phyloP scores from a whole-genome alignment of 768 basidiomycete genomes.

The Boletellus emodensis region DNA sequence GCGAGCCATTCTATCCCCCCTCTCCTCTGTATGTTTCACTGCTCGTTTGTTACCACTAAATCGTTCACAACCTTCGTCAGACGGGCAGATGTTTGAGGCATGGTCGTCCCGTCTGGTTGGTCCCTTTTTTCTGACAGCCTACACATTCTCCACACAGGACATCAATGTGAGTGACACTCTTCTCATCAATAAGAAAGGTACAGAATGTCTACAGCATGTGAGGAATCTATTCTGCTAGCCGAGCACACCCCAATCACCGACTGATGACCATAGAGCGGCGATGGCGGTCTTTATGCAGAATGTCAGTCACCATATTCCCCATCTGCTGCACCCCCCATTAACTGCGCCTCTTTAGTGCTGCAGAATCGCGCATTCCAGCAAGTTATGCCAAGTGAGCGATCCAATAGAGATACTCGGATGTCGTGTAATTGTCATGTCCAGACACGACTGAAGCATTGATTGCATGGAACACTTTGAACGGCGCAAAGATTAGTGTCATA shows the following conservation, averaged over 20 bases:
- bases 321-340: not conserved
- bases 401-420: not conserved
- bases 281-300: conserved; percentile 63
- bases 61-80: conserved; percentile 20
- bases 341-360: conserved; percentile 39
- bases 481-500: conserved; percentile 44
- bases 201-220: conserved; percentile 30
- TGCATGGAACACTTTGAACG: conserved; percentile 48
- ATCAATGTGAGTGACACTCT: conserved; percentile 46
- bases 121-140: not conserved
- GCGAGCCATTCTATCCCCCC: conserved; percentile 51
- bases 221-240: conserved; percentile 3
- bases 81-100: conserved; percentile 60
- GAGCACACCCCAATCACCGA: not conserved
- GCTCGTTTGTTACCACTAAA: not conserved
- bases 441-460: conserved; percentile 45
- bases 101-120: not conserved
- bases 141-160: conserved; percentile 36
- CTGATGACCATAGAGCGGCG: conserved; percentile 47
- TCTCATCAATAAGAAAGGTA: not conserved
- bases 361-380: conserved; percentile 68
- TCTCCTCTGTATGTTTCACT: conserved; percentile 40
- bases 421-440: conserved; percentile 10
- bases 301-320: conserved; percentile 29
- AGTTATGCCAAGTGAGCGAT: conserved; percentile 44